Percentiles rank a stretch among this genome's conserved stretches.
phyloP scores from a whole-genome alignment of 2,329 filamentous ascomycete species.

The Epichloe bromicola region DNA sequence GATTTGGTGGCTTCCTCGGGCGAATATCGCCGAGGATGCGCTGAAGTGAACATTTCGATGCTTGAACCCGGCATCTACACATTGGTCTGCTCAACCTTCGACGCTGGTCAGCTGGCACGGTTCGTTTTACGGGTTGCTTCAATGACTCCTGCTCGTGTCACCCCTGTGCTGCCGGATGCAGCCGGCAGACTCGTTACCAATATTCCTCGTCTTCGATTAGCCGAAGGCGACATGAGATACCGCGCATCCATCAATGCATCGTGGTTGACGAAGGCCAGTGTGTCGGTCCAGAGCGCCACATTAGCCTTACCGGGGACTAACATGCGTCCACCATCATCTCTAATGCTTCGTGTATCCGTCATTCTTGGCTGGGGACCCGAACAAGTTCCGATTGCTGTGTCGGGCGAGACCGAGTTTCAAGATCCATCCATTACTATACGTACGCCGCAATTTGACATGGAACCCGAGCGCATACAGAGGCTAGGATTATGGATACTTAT shows the following conservation, averaged over 20 bases:
- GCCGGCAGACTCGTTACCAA: conserved; percentile 58
- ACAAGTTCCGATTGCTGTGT: conserved; percentile 49
- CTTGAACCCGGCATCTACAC: conserved; percentile 69
- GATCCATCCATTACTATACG: conserved; percentile 55
- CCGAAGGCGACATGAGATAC: conserved; percentile 23
- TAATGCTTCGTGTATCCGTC: conserved; percentile 53
- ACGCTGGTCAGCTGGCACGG: conserved; percentile 59
- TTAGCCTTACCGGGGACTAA: conserved; percentile 13
- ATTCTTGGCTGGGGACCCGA: conserved; percentile 62
- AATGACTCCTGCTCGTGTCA: conserved; percentile 40
- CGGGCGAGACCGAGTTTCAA: conserved; percentile 60
- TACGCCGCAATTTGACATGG: conserved; percentile 62
- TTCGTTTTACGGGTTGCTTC: conserved; percentile 69
- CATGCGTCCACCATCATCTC: conserved; percentile 30
- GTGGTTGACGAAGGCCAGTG: conserved; percentile 44
- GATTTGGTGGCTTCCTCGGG: conserved; percentile 74
- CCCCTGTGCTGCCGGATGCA: conserved; percentile 54
- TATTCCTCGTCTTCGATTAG: conserved; percentile 43
- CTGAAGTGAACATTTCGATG: conserved; percentile 47
- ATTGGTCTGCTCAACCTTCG: conserved; percentile 82
- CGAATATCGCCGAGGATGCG: conserved; percentile 76
- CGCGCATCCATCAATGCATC: conserved; percentile 26
- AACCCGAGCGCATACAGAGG: conserved; percentile 41
- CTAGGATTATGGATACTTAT: conserved; percentile 68
- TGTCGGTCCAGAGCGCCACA: conserved; percentile 19